Evolutionary conservation across 2,329 filamentous ascomycete genomes (phyloP).

Genomic region (Laburnicola sp.): DNA sequence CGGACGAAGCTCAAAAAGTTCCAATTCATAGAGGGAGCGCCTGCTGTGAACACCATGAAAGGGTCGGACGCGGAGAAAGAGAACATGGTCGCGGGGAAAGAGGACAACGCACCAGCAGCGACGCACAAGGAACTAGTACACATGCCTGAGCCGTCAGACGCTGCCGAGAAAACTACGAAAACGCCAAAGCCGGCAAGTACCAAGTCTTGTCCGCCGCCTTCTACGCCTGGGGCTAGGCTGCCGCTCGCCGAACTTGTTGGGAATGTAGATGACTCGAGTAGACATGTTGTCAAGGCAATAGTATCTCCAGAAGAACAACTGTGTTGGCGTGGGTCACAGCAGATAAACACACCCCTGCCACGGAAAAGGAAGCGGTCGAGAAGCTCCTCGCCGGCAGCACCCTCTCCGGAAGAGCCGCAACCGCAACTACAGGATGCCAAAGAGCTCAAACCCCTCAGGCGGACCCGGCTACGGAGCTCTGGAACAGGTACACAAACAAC

Average conservation of each 20-base stretch:
- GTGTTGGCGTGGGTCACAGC: conserved; percentile 58
- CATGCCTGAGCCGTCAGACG: conserved; percentile 17
- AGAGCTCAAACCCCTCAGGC: conserved; percentile 49
- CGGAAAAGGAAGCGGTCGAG: conserved; percentile 50
- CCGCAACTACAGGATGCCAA: conserved; percentile 20
- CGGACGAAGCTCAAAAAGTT: conserved; percentile 60
- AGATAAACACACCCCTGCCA: conserved; percentile 47
- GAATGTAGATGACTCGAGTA: conserved; percentile 60
- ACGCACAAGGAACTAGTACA: conserved; percentile 28
- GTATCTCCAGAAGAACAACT: conserved; percentile 64
- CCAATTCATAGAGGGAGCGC: conserved; percentile 51
- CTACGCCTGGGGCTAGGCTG: conserved; percentile 62
- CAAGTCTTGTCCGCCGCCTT: conserved; percentile 50
- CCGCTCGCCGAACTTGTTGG: conserved; percentile 64
- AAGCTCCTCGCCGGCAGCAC: conserved; percentile 51
- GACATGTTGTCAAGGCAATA: conserved; percentile 51
- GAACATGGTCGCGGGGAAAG: conserved; percentile 51
- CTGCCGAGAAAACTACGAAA: conserved; percentile 21
- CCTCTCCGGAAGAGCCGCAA: conserved; percentile 44
- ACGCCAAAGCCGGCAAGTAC: conserved; percentile 34
- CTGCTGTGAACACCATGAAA: conserved; percentile 20
- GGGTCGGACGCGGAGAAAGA: conserved; percentile 50
- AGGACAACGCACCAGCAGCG: conserved; percentile 39
- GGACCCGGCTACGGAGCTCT: conserved; percentile 53
- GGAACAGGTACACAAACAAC: conserved; percentile 50